Conservation (phyloP, 2,329 filamentous ascomycete genomes). For the Botryotinia narcissicola region DNA sequence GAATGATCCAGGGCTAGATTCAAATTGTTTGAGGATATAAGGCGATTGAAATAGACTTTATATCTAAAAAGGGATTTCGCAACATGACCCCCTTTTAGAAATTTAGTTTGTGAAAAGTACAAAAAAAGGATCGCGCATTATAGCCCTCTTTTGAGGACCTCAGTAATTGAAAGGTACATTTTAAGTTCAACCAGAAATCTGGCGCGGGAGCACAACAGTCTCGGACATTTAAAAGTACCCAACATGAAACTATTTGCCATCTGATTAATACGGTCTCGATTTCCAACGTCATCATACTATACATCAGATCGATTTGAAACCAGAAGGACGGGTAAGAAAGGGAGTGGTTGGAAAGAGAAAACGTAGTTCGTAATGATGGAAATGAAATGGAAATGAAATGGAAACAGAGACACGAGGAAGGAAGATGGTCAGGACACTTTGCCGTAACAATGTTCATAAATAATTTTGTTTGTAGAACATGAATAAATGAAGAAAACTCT, state of each 20-base stretch:
- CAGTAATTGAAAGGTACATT: too few relatives aligned
- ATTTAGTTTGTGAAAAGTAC: too few relatives aligned
- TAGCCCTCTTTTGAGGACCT: too few relatives aligned
- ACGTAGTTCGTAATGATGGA: background rate
- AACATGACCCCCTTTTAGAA: background rate
- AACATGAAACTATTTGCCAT: conserved; percentile 6
- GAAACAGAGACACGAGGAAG: background rate
- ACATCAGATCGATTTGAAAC: conserved; percentile 3
- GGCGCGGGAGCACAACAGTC: background rate
- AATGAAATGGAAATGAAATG: background rate
- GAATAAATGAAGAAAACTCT: background rate
- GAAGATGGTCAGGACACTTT: background rate
- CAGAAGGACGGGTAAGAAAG: background rate
- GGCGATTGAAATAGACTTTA: background rate
- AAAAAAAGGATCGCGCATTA: background rate
- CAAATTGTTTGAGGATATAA: background rate
- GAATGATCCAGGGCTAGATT: background rate
- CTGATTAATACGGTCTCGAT: background rate
- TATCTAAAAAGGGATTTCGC: background rate
- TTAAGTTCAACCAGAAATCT: conserved; percentile 2
- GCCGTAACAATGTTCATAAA: background rate
- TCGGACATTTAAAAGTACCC: background rate
- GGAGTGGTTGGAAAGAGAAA: background rate
- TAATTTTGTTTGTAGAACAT: background rate
- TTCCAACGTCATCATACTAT: background rate